Base-by-base conservation (phyloP, 129 eudicot species). In the Oenanthe sinensis region DNA sequence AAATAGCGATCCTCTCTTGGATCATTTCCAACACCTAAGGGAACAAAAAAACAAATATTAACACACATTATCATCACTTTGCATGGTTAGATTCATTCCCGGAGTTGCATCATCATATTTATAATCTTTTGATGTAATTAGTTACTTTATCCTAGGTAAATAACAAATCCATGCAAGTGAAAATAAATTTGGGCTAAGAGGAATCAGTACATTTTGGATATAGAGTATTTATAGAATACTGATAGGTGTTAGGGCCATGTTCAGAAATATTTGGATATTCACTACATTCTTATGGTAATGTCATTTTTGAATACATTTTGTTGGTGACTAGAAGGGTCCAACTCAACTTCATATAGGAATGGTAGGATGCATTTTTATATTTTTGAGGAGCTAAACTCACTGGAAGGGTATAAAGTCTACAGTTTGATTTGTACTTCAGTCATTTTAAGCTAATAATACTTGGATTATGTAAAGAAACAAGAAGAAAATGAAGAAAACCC, bases 1-100 rank as follows among this genome's bases (percentile, higher is more conserved):
- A 87, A 88, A 72, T 90, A 90, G 28, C 96, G 86, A 67, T 90
- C 96, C 80, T 90, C 96, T 83, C 92, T 78, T 5, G 96, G 96
- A 69, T 88, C 96, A 79, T 90, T 90, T 30, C 96, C 92, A 74
- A 88, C 92, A 67, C 92, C 92, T 90, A 54, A 55, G 82, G 49
- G 40, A 37, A 67, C 69, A 44, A 8, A 67, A 22, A 15, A 20
- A n/a, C 22, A 43, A 43, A 44, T 22, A 42, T 22, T 46, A 74
- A 22, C 5, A 73, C 5, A 73, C 37, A 73, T 11, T 22, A 73
- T n/a, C 17, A n/a, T 22, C 28, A 73, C 46, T 20, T 16, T 13
- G 40, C 71, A 22, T 22, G 28, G 12, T 22, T 7, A n/a, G 13
- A 55, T 7, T 55, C 2, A 54, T 54, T 22, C 65, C 65, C 22